Conservation (phyloP, 768 basidiomycete genomes). For the Phanerodontia chrysosporium region DNA sequence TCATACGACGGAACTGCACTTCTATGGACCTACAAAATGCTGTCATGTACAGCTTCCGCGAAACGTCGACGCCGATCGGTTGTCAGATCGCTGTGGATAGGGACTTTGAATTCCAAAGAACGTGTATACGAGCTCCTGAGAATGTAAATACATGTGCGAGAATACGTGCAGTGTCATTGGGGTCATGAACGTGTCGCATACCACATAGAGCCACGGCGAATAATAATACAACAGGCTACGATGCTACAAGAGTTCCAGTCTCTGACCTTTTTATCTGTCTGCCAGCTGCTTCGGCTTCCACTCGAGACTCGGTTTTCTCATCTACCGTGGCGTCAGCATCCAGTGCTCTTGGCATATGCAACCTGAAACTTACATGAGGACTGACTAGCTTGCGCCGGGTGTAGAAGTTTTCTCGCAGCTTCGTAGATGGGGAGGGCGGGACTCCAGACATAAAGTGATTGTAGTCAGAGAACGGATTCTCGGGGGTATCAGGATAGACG, state of each 20-base stretch:
- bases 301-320: background rate
- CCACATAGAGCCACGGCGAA: background rate
- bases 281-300: background rate
- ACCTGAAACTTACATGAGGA: conserved; percentile 3
- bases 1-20: too few species aligned
- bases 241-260: background rate
- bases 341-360: background rate
- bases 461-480: conserved; percentile 6
- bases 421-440: background rate
- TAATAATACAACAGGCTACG: background rate
- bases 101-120: too few species aligned
- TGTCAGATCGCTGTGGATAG: too few species aligned
- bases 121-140: too few species aligned
- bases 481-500: background rate
- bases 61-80: too few species aligned
- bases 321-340: background rate
- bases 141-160: too few species aligned
- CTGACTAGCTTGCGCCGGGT: conserved; percentile 9
- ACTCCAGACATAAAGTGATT: background rate
- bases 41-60: too few species aligned
- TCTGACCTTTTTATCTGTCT: background rate
- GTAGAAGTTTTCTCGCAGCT: conserved; percentile 9
- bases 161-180: background rate
- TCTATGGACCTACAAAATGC: too few species aligned
- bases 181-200: background rate